These are phyloP conservation scores for Pelagomonas calceolata DNA, from an alignment of 108 stramenopile genomes.

Conservation along the genomic window DNA sequence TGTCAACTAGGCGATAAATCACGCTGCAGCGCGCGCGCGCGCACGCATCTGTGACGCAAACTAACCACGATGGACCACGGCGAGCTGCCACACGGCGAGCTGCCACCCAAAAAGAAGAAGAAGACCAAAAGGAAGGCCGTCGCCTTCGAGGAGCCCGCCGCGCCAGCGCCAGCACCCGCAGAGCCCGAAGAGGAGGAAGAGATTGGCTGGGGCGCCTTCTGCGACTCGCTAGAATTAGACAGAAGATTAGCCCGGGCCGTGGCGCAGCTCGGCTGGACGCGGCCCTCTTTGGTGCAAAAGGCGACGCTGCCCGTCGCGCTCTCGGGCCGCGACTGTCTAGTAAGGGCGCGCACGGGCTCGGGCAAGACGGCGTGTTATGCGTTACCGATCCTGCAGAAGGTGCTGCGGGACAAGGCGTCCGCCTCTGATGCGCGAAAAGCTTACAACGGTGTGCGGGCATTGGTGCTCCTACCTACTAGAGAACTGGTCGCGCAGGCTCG, in stretches of 20 bases:
- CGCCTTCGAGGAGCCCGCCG: not conserved
- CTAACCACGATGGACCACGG: too few relatives aligned
- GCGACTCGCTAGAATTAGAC: not conserved
- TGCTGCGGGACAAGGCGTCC: constrained; percentile 49
- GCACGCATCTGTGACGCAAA: too few relatives aligned
- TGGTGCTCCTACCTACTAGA: constrained; percentile 88
- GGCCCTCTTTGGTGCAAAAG: constrained; percentile 43
- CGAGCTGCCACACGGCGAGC: too few relatives aligned
- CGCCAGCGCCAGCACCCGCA: not conserved
- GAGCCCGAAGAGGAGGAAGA: not conserved
- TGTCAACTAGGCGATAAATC: too few relatives aligned
- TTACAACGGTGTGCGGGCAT: constrained; percentile 45
- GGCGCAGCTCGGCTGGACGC: not conserved
- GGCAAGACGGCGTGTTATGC: constrained; percentile 92
- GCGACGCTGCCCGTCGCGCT: constrained; percentile 38
- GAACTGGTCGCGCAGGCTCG: constrained; percentile 87
- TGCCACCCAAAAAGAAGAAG: not conserved
- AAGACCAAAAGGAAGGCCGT: not conserved
- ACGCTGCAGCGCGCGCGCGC: too few relatives aligned
- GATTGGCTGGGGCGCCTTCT: not conserved
- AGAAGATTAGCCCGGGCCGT: not conserved
- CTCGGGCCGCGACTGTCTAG: constrained; percentile 78
- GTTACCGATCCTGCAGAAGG: constrained; percentile 81
- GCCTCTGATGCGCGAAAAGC: constrained; percentile 6
- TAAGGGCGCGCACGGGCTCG: constrained; percentile 85